Conservation (phyloP, 2,329 filamentous ascomycete species). For the Colletotrichum horii region DNA sequence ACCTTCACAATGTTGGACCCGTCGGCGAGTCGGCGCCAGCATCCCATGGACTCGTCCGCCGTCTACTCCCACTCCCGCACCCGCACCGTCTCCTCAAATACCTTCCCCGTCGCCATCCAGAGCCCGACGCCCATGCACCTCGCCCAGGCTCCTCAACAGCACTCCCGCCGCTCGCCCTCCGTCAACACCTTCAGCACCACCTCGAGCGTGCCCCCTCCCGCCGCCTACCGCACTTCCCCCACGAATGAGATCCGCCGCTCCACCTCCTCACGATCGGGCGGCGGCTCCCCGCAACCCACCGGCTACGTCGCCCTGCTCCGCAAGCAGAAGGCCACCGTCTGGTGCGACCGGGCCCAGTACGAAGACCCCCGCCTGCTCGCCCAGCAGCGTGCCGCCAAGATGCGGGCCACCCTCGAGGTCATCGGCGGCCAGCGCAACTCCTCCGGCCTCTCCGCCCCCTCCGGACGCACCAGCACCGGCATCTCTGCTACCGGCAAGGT, state of each 20-base stretch:
- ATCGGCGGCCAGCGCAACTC: conserved; percentile 60
- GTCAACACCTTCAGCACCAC: conserved; percentile 73
- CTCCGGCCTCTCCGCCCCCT: conserved; percentile 49
- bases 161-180: conserved; percentile 65
- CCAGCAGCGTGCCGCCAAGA: conserved; percentile 85
- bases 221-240: conserved; percentile 60
- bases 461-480: conserved; percentile 66
- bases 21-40: conserved; percentile 27
- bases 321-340: conserved; percentile 97
- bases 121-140: conserved; percentile 36
- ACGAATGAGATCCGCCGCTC: conserved; percentile 72
- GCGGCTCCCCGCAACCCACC: conserved; percentile 54
- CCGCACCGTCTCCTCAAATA: conserved; percentile 62
- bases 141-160: conserved; percentile 37
- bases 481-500: conserved; percentile 69
- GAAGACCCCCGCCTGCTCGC: conserved; percentile 86
- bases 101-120: conserved; percentile 44
- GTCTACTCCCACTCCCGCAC: conserved; percentile 60
- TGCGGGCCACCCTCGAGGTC: conserved; percentile 84
- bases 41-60: conserved; percentile 27
- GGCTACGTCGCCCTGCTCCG: conserved; percentile 95
- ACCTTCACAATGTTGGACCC: conserved; percentile 20
- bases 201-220: conserved; percentile 69
- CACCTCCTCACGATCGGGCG: conserved; percentile 78
- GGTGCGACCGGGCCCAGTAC: conserved; percentile 93